A percentile compares a stretch with the other conserved stretches of the same genome.
Evolutionary conservation across 768 basidiomycete genomes (phyloP).

Genomic region (Tylopilus intermedius): DNA sequence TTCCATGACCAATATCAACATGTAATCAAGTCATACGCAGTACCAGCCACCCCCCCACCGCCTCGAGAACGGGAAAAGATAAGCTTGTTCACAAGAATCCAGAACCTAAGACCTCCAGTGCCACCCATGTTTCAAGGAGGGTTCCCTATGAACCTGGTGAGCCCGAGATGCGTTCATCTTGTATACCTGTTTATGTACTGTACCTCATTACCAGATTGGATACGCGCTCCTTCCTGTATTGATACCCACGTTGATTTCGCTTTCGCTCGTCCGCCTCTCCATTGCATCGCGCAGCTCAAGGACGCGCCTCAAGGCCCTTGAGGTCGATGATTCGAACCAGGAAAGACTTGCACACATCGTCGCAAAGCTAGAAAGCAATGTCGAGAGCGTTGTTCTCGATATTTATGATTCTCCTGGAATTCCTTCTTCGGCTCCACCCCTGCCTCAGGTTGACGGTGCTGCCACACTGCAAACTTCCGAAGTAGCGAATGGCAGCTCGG

Average conservation of each 20-base stretch:
- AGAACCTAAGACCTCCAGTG: slow-evolving; percentile 40
- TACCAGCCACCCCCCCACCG: slow-evolving; percentile 42
- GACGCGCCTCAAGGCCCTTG: slow-evolving; percentile 59
- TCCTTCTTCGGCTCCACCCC: slow-evolving; percentile 16
- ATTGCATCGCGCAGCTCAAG: slow-evolving; percentile 57
- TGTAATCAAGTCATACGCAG: slow-evolving; percentile 49
- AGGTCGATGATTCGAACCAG: slow-evolving; percentile 45
- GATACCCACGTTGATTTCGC: slow-evolving; percentile 52
- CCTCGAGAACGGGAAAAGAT: slow-evolving; percentile 36
- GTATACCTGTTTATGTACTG: not conserved
- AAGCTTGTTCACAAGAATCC: slow-evolving; percentile 43
- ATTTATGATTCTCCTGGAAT: slow-evolving; percentile 38
- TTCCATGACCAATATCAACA: slow-evolving; percentile 52
- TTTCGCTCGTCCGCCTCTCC: slow-evolving; percentile 53
- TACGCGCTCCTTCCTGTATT: slow-evolving; percentile 59
- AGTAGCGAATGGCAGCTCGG: not conserved
- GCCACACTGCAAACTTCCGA: not conserved
- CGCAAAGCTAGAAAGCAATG: slow-evolving; percentile 50
- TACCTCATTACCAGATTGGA: slow-evolving; percentile 38
- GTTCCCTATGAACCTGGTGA: slow-evolving; percentile 71
- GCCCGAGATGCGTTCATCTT: slow-evolving; percentile 19
- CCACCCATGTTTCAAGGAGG: slow-evolving; percentile 54
- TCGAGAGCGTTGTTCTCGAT: slow-evolving; percentile 61
- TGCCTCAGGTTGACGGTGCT: not conserved
- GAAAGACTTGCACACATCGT: slow-evolving; percentile 55